A percentile compares a stretch with the other conserved stretches of the same genome.
These are phyloP conservation scores for Dothideomycetes sp. DNA, from an alignment of 2,329 filamentous ascomycete species.

Conservation along the genomic window DNA sequence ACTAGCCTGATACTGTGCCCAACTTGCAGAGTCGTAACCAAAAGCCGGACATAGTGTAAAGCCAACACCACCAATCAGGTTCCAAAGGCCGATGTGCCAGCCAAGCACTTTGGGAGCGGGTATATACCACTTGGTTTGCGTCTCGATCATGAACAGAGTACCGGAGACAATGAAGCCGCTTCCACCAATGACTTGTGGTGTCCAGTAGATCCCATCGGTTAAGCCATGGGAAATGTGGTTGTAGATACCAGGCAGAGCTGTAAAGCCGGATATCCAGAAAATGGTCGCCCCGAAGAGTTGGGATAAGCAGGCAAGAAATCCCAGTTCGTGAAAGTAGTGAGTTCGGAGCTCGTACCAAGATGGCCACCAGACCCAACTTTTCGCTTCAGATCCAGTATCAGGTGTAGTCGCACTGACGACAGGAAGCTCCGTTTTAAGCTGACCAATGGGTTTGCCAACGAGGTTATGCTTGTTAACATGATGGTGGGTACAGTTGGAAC, in stretches of 20 bases:
- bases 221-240: constrained; percentile 37
- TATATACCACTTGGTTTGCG: constrained; percentile 51
- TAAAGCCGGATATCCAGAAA: constrained; percentile 55
- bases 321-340: constrained; percentile 51
- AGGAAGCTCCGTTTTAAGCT: too few species aligned
- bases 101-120: constrained; percentile 47
- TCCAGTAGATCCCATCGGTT: constrained; percentile 49
- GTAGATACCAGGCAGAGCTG: constrained; percentile 46
- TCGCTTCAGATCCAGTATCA: too few species aligned
- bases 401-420: too few species aligned
- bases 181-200: constrained; percentile 52
- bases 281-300: constrained; percentile 50
- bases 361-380: constrained; percentile 49
- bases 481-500: constrained; percentile 29
- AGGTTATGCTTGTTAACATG: constrained; percentile 24
- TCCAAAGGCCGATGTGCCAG: constrained; percentile 59
- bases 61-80: constrained; percentile 50
- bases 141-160: constrained; percentile 54
- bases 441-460: constrained; percentile 15
- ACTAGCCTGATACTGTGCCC: constrained; percentile 17
- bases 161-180: constrained; percentile 49
- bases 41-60: constrained; percentile 19
- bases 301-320: constrained; percentile 48
- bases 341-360: constrained; percentile 43
- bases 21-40: constrained; percentile 15